phyloP scores from a whole-genome alignment of 2,329 filamentous ascomycete species.

The Cyclaneusma minus region DNA sequence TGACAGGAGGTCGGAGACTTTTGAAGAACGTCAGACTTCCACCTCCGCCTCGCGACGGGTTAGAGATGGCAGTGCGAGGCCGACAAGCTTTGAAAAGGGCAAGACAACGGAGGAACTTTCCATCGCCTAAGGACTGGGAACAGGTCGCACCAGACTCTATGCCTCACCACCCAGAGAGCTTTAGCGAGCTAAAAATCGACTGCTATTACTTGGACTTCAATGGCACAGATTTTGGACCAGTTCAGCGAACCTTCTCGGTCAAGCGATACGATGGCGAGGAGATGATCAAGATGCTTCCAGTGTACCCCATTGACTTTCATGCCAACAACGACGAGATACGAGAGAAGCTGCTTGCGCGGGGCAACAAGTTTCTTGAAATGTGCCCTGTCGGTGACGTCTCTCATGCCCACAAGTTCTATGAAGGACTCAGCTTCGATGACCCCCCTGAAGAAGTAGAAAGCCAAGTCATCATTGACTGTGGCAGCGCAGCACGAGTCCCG shows the following conservation, averaged over 20 bases:
- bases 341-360: not conserved
- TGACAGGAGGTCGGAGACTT: too few species aligned
- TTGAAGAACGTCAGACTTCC: too few species aligned
- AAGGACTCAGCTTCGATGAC: not conserved
- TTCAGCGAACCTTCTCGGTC: not conserved
- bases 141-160: too few species aligned
- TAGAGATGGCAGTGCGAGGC: too few species aligned
- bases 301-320: constrained; percentile 1
- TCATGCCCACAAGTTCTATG: constrained; percentile 1
- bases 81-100: too few species aligned
- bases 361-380: not conserved
- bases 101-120: too few species aligned
- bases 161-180: too few species aligned
- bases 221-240: not conserved
- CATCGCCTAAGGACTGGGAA: too few species aligned
- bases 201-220: constrained; percentile 1
- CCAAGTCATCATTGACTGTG: not conserved
- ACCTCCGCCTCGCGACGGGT: too few species aligned
- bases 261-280: not conserved
- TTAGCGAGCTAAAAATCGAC: too few species aligned
- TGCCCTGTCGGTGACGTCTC: not conserved
- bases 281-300: not conserved
- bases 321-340: not conserved
- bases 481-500: not conserved
- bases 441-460: not conserved